phyloP scores from a whole-genome alignment of 2,329 filamentous ascomycete genomes.

The Fusarium piperis region DNA sequence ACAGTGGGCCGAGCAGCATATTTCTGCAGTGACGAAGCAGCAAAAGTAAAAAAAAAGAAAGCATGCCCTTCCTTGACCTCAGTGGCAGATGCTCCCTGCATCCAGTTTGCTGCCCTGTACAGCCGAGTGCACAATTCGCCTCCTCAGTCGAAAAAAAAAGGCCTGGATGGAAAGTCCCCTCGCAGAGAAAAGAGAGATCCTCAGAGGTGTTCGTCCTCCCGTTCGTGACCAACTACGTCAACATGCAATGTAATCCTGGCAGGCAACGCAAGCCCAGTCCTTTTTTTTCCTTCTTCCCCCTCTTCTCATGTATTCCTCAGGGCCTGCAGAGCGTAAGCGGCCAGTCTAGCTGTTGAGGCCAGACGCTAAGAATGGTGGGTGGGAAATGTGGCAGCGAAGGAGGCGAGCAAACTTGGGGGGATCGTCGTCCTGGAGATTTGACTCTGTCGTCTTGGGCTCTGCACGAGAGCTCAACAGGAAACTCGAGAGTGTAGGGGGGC shows the following conservation, averaged over 20 bases:
- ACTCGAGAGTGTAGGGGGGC: not conserved
- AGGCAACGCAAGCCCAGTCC: not conserved
- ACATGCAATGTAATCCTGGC: not conserved
- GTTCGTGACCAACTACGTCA: not conserved
- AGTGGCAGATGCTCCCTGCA: constrained; percentile 12
- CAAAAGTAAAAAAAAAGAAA: constrained; percentile 16
- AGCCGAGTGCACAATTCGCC: not conserved
- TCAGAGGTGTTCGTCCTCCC: not conserved
- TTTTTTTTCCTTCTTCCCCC: not conserved
- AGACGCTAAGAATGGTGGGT: not conserved
- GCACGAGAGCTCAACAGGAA: not conserved
- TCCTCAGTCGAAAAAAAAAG: not conserved
- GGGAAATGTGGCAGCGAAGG: not conserved
- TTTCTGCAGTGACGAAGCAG: not conserved
- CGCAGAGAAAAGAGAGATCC: not conserved
- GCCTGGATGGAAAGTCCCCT: not conserved
- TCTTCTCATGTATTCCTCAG: not conserved
- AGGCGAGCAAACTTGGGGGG: constrained; percentile 1
- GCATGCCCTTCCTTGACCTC: not conserved
- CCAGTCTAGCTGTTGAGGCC: not conserved
- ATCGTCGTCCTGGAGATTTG: not conserved
- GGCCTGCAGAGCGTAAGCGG: not conserved
- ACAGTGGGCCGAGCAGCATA: not conserved
- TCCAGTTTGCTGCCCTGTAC: not conserved
- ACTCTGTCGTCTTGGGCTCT: not conserved